Conservation (phyloP, 2,329 filamentous ascomycete species). For the Epichloe sibirici region DNA sequence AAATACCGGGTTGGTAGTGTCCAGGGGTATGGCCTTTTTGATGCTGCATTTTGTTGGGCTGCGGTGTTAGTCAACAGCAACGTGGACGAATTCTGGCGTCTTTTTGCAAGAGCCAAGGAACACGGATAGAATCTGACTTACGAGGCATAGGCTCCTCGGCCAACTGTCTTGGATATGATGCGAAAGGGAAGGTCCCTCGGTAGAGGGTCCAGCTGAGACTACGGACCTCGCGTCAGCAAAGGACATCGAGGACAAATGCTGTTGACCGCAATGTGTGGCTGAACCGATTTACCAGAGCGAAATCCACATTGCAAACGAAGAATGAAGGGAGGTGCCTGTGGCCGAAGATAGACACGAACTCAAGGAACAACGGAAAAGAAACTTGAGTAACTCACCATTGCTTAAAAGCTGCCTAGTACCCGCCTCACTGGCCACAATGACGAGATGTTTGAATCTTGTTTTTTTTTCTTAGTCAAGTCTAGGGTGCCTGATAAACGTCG, state of each 20-base stretch:
- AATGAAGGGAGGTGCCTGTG: not conserved
- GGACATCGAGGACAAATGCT: slow-evolving; percentile 30
- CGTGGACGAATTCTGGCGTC: no score
- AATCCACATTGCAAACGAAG: not conserved
- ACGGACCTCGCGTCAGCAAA: not conserved
- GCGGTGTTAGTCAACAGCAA: no score
- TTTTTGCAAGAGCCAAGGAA: no score
- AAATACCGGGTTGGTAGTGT: slow-evolving; percentile 63
- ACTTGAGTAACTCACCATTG: not conserved
- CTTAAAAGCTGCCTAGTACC: not conserved
- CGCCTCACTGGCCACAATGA: not conserved
- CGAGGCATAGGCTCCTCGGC: slow-evolving; percentile 95
- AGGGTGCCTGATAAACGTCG: not conserved
- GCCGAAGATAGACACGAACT: not conserved
- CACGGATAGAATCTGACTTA: slow-evolving; percentile 28
- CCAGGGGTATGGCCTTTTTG: slow-evolving; percentile 77
- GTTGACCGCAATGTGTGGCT: not conserved
- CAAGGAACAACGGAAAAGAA: not conserved
- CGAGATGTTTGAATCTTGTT: not conserved
- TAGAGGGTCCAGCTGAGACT: slow-evolving; percentile 83
- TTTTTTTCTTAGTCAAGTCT: not conserved
- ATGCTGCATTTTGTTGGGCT: slow-evolving; percentile 42
- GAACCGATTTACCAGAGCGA: no score
- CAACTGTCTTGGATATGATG: slow-evolving; percentile 92
- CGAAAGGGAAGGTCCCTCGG: slow-evolving; percentile 81